Percentiles rank a stretch among this genome's conserved stretches.
Conservation (phyloP, 2,329 filamentous ascomycete genomes). For the Davidsoniella neocaledoniae region DNA sequence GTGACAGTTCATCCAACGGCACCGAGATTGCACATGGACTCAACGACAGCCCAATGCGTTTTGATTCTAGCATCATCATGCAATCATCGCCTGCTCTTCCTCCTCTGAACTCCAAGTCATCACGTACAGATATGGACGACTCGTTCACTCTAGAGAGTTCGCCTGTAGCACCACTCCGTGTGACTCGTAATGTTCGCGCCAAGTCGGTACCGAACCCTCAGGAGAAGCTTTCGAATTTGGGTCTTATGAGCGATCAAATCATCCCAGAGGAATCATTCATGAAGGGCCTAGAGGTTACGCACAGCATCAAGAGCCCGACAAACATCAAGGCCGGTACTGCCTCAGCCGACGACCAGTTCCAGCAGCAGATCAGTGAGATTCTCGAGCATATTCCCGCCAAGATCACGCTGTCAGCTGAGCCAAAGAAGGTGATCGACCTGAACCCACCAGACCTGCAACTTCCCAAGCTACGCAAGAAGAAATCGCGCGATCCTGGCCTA, state of each 20-base stretch:
- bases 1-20: constrained; percentile 1
- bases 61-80: constrained; percentile 6
- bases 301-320: constrained; percentile 15
- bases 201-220: constrained; percentile 10
- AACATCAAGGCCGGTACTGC: constrained; percentile 19
- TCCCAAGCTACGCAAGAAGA: constrained; percentile 26
- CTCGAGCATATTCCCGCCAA: constrained; percentile 61
- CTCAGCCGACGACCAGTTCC: constrained; percentile 45
- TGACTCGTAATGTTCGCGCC: constrained; percentile 5
- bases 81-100: constrained; percentile 8
- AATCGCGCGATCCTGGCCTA: constrained; percentile 26
- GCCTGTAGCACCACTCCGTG: constrained; percentile 5
- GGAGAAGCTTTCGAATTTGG: background rate
- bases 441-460: constrained; percentile 42
- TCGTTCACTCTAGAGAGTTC: constrained; percentile 8
- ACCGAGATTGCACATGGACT: background rate
- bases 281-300: constrained; percentile 30
- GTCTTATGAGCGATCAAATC: constrained; percentile 17
- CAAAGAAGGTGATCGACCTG: constrained; percentile 28
- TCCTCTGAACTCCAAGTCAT: background rate
- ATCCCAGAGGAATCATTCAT: constrained; percentile 20
- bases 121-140: constrained; percentile 3
- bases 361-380: constrained; percentile 65
- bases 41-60: constrained; percentile 6
- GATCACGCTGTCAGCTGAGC: constrained; percentile 51